Base-by-base conservation (phyloP, 2,329 filamentous ascomycete genomes). In the Trichoderma polysporum region DNA sequence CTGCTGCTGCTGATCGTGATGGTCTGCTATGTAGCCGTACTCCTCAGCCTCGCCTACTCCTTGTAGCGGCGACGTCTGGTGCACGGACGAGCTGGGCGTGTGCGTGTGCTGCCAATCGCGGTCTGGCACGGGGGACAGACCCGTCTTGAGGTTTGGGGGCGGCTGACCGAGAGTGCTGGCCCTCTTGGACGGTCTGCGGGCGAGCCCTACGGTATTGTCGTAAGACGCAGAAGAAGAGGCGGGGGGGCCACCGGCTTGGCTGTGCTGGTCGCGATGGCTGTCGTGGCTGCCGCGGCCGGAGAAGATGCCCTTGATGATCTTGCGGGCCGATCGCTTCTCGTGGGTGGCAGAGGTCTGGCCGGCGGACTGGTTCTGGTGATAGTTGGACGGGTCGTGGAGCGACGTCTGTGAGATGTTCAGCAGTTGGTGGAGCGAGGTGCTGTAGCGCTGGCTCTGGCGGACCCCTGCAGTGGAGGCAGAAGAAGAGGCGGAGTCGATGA, bases 171-270 rank as follows among this genome's bases (percentile, higher is more conserved):
- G 50, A 17, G 41, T 45, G 50, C 60, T 56, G 75, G 84, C 78
- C 73, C 86, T 82, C 79, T 86, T 88, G 52, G 87, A 89, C 35
- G 83, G 81, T 71, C 85, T 81, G 70, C 86, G 86, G 70, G 77
- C 80, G 56, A 88, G 76, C 59, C 82, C 81, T 56, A 77, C 70
- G 68, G 79, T 80, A 73, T 83, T 84, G 73, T 85, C 83, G 80
- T 85, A 84, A 73, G 73, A 63, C 73, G 76, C 56, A 76, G 74
- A 53, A 73, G 73, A 54, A 70, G 70, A 37, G 70, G 71, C 27
- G 19, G 19, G 6, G n/a, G 52, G 73, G 65, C 71, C n/a, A n/a
- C n/a, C n/a, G n/a, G n/a, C n/a, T n/a, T n/a, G 70, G 75, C 68
- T 73, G 70, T 66, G 74, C 73, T 75, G 69, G 72, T 68, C 53